Base-by-base conservation (phyloP, 192 early-diverging fungal genomes). In the Fimicolochytrium jonesii region DNA sequence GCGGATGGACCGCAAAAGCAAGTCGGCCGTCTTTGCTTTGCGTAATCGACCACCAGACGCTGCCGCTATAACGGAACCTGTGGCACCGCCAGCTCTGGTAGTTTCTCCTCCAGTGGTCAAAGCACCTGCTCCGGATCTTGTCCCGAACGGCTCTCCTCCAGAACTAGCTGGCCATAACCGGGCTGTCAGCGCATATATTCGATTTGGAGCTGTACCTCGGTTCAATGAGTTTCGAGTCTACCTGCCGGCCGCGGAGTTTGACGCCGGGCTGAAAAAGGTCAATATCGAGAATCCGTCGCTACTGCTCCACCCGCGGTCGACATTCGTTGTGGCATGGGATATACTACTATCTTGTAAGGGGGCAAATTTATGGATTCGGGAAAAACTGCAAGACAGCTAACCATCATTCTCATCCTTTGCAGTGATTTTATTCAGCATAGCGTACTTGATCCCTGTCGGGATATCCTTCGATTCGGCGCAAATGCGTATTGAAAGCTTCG, bases 291-390 rank as follows among this genome's bases (percentile, higher is more conserved):
- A 55, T 22, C 2, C 53, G 13, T 10, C 9, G 13, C 31, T 34
- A 15, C 53, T 55, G 15, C 17, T 61, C 11, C 59, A 61, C 29
- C 45, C 59, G 18, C n/a, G 59, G 25, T 73, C 70, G 6, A 9
- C 32, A 6, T 69, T 73, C 28, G 23, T 28, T 22, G 64, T 64
- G 4, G 35, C 48, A 13, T 76, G 74, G 74, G 67, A 73, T 28
- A 47, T 76, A 35, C 6, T 60, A 17, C 35, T 76, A 47, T 68
- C 67, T 32, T 22, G 74, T 76, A 43, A 54, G 69, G 17, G 37
- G 17, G 37, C n/a, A n/a, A n/a, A n/a, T n/a, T n/a, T n/a, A n/a
- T n/a, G 17, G 9, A 9, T 39, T 9, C 37, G 10, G 10, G 37
- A 39, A 39, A 39, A 39, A 17, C 28, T 26, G 11, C n/a, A 15